Evolutionary conservation across 2,329 filamentous ascomycete species (phyloP).

Genomic region (Chrysoporthe puriensis): DNA sequence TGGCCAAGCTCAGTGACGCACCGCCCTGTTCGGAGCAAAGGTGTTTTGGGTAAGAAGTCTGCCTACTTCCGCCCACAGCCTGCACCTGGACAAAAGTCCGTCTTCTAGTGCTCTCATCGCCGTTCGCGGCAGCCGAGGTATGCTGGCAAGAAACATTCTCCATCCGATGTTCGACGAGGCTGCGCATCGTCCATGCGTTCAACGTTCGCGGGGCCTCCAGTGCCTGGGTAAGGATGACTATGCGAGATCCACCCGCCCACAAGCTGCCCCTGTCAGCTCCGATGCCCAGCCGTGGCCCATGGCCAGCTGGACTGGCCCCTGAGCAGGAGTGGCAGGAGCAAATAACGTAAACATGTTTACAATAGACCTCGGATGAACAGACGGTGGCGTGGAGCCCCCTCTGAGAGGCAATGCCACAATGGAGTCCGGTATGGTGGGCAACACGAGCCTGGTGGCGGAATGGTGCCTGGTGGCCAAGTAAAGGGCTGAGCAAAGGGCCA

Average conservation of each 20-base stretch:
- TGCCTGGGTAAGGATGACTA: background rate
- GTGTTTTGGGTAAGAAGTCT: background rate
- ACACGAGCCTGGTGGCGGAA: background rate
- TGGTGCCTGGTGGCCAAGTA: background rate
- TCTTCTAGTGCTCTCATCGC: background rate
- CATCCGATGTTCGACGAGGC: background rate
- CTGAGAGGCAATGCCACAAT: background rate
- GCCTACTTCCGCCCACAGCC: background rate
- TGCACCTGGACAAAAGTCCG: too few relatives aligned
- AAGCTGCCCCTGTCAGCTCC: background rate
- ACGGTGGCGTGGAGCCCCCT: background rate
- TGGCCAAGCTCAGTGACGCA: background rate
- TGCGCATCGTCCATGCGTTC: background rate
- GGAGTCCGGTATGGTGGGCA: background rate
- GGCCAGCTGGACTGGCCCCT: slow-evolving; percentile 17
- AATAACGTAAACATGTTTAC: background rate
- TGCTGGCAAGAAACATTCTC: background rate
- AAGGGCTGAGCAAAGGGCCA: background rate
- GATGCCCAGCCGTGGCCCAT: slow-evolving; percentile 4
- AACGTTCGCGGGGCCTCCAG: background rate
- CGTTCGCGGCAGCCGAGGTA: background rate
- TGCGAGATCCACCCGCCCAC: background rate
- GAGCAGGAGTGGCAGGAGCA: background rate
- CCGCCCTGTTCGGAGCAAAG: background rate
- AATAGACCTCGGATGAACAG: slow-evolving; percentile 3